These are phyloP conservation scores for Tympanopsis confertula DNA, from an alignment of 2,329 filamentous ascomycete genomes.

Conservation along the genomic window DNA sequence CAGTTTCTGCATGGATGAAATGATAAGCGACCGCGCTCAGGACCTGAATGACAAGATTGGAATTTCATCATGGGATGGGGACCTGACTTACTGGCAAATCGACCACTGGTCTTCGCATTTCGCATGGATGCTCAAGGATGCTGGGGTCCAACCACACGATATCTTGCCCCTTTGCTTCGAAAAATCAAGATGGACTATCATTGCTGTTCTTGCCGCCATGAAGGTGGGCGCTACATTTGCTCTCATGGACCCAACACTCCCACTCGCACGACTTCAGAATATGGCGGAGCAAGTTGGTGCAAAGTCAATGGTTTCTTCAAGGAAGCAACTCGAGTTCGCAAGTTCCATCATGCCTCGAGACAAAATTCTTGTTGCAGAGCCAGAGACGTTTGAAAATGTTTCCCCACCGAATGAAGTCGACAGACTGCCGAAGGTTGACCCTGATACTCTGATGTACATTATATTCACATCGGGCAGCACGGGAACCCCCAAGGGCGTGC, in stretches of 20 bases:
- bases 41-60: conserved; percentile 19
- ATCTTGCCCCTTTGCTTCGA: conserved; percentile 4
- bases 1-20: conserved; percentile 32
- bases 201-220: conserved; percentile 11
- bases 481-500: conserved; percentile 50
- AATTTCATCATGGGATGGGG: conserved; percentile 16
- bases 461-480: conserved; percentile 58
- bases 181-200: background rate
- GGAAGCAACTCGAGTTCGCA: conserved; percentile 6
- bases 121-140: conserved; percentile 3
- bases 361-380: conserved; percentile 2
- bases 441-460: conserved; percentile 25
- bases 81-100: conserved; percentile 10
- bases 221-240: conserved; percentile 15
- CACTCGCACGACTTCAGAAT: conserved; percentile 10
- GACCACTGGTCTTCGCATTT: conserved; percentile 4
- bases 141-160: conserved; percentile 7
- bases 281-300: conserved; percentile 11
- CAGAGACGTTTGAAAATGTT: conserved; percentile 1
- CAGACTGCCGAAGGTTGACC: conserved; percentile 3
- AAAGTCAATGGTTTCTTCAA: conserved; percentile 7
- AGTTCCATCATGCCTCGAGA: conserved; percentile 2
- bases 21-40: conserved; percentile 24
- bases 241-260: conserved; percentile 11
- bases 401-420: conserved; percentile 3